phyloP scores from a whole-genome alignment of 345 rosid species.

The Corchorus capsularis region DNA sequence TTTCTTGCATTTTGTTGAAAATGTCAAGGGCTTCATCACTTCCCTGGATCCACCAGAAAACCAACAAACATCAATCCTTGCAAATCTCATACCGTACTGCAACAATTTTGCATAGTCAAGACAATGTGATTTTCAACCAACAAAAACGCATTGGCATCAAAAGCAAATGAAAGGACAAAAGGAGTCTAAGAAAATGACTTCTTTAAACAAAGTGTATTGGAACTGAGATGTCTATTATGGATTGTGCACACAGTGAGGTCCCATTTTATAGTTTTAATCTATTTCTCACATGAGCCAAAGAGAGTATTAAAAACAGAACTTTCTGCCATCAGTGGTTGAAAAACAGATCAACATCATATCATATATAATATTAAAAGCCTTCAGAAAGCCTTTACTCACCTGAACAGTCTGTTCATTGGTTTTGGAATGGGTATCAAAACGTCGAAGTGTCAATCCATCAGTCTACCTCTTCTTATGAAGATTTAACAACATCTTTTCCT shows the following conservation, averaged over 20 bases:
- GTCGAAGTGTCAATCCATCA: conserved; percentile 85
- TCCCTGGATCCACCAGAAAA: conserved; percentile 53
- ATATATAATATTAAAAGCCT: not conserved
- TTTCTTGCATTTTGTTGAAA: conserved; percentile 79
- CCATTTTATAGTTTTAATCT: too few relatives aligned
- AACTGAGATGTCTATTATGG: too few relatives aligned
- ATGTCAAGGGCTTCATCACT: conserved; percentile 69
- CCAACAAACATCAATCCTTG: conserved; percentile 18
- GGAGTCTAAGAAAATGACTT: not conserved
- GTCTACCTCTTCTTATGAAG: conserved; percentile 99
- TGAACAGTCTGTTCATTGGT: conserved; percentile 94
- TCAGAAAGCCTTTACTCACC: conserved; percentile 40
- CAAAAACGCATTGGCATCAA: not conserved
- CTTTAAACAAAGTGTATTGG: too few relatives aligned
- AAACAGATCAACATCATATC: not conserved
- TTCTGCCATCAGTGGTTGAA: too few relatives aligned
- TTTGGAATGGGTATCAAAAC: conserved; percentile 88
- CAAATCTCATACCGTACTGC: not conserved
- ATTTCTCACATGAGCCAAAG: too few relatives aligned
- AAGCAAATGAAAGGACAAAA: not conserved
- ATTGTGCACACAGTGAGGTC: too few relatives aligned
- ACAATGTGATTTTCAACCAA: not conserved
- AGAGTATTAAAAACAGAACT: too few relatives aligned
- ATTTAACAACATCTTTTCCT: conserved; percentile 96
- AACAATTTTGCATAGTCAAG: not conserved